phyloP scores from a whole-genome alignment of 768 basidiomycete genomes.

The Mycena epipterygia region DNA sequence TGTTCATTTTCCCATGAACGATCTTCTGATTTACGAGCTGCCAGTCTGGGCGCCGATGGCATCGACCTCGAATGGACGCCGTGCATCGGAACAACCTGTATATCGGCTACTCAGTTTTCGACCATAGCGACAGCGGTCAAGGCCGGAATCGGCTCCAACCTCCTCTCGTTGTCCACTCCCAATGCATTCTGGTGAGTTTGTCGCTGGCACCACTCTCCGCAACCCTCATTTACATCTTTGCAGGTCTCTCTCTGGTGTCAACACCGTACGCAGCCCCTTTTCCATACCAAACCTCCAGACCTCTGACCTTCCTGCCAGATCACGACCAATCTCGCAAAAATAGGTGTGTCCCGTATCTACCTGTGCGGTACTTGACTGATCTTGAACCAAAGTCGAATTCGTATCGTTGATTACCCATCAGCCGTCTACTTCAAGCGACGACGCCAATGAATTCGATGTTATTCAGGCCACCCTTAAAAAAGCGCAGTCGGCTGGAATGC shows the following conservation, averaged over 20 bases:
- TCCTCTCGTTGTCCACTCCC: conserved; percentile 28
- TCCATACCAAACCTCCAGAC: too few relatives aligned
- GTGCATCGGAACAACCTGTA: neutral
- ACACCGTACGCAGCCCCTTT: conserved; percentile 6
- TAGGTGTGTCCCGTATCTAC: too few relatives aligned
- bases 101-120: conserved; percentile 12
- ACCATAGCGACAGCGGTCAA: conserved; percentile 20
- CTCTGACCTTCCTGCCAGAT: neutral
- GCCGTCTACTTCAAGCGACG: neutral
- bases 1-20: too few relatives aligned
- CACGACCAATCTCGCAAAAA: neutral
- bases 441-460: too few relatives aligned
- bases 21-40: too few relatives aligned
- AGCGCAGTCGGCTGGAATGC: conserved; percentile 21
- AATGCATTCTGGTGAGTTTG: conserved; percentile 30
- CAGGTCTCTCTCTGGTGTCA: conserved; percentile 26
- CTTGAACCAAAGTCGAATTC: too few relatives aligned
- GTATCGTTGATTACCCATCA: neutral
- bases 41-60: conserved; percentile 18
- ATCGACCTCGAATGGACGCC: conserved; percentile 23
- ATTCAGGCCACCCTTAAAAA: conserved; percentile 8
- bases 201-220: too few relatives aligned
- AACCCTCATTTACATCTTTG: too few relatives aligned
- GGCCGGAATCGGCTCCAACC: neutral
- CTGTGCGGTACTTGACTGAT: too few relatives aligned